phyloP scores from a whole-genome alignment of 2,329 filamentous ascomycete species.

The Colletotrichum sp. region DNA sequence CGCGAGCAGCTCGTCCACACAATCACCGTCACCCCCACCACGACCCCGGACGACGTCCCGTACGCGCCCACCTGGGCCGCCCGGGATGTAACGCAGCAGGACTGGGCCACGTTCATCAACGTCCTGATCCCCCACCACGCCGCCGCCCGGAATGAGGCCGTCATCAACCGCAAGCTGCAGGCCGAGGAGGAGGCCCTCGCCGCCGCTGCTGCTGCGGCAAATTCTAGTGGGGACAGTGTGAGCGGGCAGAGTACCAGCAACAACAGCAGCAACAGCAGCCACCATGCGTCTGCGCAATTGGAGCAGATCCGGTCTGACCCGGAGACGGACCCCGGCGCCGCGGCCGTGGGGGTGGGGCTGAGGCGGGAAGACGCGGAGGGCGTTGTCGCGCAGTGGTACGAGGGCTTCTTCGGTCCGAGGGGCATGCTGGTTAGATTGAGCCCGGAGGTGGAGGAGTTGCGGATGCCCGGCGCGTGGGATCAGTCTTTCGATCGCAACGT shows the following conservation, averaged over 20 bases:
- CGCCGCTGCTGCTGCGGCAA: constrained; percentile 19
- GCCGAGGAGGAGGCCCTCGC: constrained; percentile 38
- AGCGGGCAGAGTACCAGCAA: constrained; percentile 27
- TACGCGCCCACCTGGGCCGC: constrained; percentile 41
- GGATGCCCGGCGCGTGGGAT: constrained; percentile 38
- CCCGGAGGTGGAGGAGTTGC: constrained; percentile 19
- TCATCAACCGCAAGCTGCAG: constrained; percentile 55
- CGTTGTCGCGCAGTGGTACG: constrained; percentile 61
- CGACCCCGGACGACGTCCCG: constrained; percentile 49
- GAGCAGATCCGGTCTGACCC: constrained; percentile 35
- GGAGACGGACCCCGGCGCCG: constrained; percentile 35
- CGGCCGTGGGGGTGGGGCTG: neutral
- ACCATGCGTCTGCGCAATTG: constrained; percentile 47
- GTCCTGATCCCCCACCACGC: constrained; percentile 57
- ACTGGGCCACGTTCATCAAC: constrained; percentile 67
- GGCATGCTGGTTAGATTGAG: constrained; percentile 47
- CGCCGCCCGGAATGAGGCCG: constrained; percentile 46
- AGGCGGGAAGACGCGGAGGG: constrained; percentile 23
- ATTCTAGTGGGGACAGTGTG: neutral
- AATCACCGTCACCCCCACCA: constrained; percentile 37
- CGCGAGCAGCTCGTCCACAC: constrained; percentile 32
- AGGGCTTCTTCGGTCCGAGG: constrained; percentile 58
- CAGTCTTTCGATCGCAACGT: constrained; percentile 29
- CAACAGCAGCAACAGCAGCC: constrained; percentile 30
- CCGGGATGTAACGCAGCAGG: constrained; percentile 53